Base-by-base conservation (phyloP, 2,329 filamentous ascomycete genomes). In the Diplodia mutila region DNA sequence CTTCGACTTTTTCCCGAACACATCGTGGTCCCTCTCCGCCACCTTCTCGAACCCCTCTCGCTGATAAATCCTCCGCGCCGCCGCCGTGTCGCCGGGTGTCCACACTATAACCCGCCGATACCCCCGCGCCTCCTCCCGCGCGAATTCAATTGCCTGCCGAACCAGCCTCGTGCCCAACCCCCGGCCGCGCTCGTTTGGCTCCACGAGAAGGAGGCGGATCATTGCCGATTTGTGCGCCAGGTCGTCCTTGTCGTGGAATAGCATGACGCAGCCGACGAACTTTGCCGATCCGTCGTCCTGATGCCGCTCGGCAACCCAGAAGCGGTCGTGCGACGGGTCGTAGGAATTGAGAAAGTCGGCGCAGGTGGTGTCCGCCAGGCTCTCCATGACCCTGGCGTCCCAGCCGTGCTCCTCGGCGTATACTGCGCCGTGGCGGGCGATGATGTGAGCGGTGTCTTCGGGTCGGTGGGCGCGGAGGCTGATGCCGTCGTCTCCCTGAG, bases 231-330 rank as follows among this genome's bases (percentile, higher is more conserved):
- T 48, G 25, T 32, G 23, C 25, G 25, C 39, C 42, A 23, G 27
- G 9, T 61, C 57, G 3, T 61, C 42, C 42, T 34, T 49, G 16
- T 61, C 57, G 57, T 61, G 34, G 57, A 49, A 37, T 1, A 61
- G 25, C 57, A 61, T 61, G 16, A 61, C 27, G 57, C 57, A 49
- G 39, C 57, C 57, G 57, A 49, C 57, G 39, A 61, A 61, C 2
- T 11, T 32, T 2, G 3, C 39, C 5, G 29, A 6, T 6, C 7
- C 16, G 14, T 11, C 57, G 21, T 21, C 18, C 39, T 21, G 32
- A 3, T 18, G 8, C 23, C 57, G 27, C 16, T 61, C 57, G 16
- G 57, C 57, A 3, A 61, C 23, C 57, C 39, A 61, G 7, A 61
- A 11, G 18, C 57, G 57, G 14, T 37, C 57, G 27, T 16, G 25